phyloP scores from a whole-genome alignment of 495 filamentous ascomycete species.

The Tuber aestivum region DNA sequence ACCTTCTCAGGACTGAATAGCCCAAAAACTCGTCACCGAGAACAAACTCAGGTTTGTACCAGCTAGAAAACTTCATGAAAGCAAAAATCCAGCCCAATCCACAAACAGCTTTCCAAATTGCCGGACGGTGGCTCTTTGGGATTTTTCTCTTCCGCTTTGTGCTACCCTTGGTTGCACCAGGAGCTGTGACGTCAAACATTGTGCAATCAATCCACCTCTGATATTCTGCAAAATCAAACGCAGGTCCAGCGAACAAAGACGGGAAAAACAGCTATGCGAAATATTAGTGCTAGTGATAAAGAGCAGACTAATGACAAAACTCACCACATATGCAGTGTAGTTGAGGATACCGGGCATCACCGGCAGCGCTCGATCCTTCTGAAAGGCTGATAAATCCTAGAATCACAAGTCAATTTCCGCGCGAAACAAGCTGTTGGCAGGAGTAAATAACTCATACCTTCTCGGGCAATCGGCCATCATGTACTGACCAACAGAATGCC shows the following conservation, averaged over 20 bases:
- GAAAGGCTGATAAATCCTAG: conserved; percentile 68
- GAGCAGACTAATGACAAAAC: conserved; percentile 10
- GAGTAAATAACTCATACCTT: conserved; percentile 42
- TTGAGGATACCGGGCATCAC: conserved; percentile 69
- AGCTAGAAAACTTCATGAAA: conserved; percentile 68
- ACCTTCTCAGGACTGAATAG: conserved; percentile 62
- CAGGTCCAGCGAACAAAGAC: conserved; percentile 74
- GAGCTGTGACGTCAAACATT: conserved; percentile 80
- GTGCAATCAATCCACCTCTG: conserved; percentile 83
- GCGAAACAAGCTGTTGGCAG: not conserved
- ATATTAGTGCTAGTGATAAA: conserved; percentile 14
- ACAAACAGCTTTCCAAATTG: conserved; percentile 63
- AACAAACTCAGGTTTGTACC: conserved; percentile 57
- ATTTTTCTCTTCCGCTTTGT: conserved; percentile 93
- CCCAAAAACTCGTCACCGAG: conserved; percentile 58
- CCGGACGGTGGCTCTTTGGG: conserved; percentile 81
- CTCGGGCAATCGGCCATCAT: conserved; percentile 75
- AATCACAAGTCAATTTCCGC: not conserved
- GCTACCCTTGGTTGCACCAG: conserved; percentile 44
- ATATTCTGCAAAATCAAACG: conserved; percentile 93
- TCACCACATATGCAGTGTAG: conserved; percentile 72
- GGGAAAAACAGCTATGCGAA: conserved; percentile 74
- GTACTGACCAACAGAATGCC: conserved; percentile 95
- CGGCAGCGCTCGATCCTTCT: conserved; percentile 71
- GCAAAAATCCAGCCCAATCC: conserved; percentile 72